Evolutionary conservation across 176 grass and related monocot species (phyloP), one percentile per base, ranked within the genome.

Genomic region (Avena atlantica): DNA sequence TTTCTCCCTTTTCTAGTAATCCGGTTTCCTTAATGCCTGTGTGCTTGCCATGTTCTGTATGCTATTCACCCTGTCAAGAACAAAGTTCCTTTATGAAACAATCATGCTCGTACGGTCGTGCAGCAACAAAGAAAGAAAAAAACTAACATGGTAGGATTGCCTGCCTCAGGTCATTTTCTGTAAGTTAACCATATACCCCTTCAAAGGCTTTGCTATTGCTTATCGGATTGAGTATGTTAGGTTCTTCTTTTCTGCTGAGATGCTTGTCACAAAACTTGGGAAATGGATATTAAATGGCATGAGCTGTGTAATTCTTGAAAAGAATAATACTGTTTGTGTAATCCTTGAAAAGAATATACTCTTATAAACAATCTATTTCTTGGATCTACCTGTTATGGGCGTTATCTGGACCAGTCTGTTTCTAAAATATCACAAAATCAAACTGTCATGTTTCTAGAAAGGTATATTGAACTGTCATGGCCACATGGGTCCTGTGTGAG

Each of bases 151-250:
- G 3, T 21, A 24, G 40, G 19, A 61, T 86, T 86, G 31, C 55
- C 21, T 72, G 37, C 8, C 78, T 52, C 89, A 96, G 97, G 97
- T 96, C 72, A 98, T 96, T 96, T 89, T 95, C 96, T 83, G 96
- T 96, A 90, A 94, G 93, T 81, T 70, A 25, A 21, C 70, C 29
- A 42, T 25, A 34, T 64, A 34, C 31, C 31, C 31, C 31, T 34
- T 34, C 31, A 34, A 34, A 34, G 31, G 31, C 31, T 34, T 34
- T 2, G 31, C 3, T 34, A 34, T 34, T 34, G 31, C 31, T 34
- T 34, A 3, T 34, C 19, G 48, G 1, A 2, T 34, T 64, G 10
- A 52, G 21, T 59, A 42, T 57, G 69, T 15, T 42, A 84, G 69
- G 10, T 42, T 48, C 19, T 76, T 67, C 27, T 59, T 69, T 34